Percentiles rank a stretch among this genome's conserved stretches.
phyloP scores from a whole-genome alignment of 352 stramenopile species.

The Pythium utonaiense region DNA sequence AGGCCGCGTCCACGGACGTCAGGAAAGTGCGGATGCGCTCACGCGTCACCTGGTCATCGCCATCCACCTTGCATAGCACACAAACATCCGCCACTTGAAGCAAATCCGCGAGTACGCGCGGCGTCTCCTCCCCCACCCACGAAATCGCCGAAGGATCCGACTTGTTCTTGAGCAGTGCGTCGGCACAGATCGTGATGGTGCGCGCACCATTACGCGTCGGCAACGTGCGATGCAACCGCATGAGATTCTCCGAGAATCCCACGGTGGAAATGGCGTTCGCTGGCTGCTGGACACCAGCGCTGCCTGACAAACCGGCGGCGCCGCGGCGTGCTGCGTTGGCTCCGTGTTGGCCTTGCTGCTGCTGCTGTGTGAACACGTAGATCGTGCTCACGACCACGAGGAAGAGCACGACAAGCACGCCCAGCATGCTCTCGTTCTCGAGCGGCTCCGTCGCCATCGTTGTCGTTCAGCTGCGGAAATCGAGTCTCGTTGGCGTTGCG shows the following conservation, averaged over 20 bases:
- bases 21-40: constrained; percentile 52
- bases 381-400: constrained; percentile 68
- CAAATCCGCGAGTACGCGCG: constrained; percentile 52
- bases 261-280: constrained; percentile 35
- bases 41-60: constrained; percentile 28
- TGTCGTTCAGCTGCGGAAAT: neutral
- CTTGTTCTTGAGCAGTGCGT: constrained; percentile 43
- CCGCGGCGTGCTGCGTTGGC: neutral
- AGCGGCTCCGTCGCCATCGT: constrained; percentile 38
- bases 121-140: constrained; percentile 47
- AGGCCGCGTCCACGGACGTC: constrained; percentile 25
- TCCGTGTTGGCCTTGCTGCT: constrained; percentile 27
- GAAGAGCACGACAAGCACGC: constrained; percentile 65
- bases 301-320: neutral
- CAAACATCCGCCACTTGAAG: constrained; percentile 63
- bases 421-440: constrained; percentile 67
- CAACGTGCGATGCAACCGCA: constrained; percentile 55
- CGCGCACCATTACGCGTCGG: constrained; percentile 59
- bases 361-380: constrained; percentile 71
- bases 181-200: constrained; percentile 60
- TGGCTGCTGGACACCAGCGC: constrained; percentile 10
- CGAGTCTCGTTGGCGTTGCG: neutral
- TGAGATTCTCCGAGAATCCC: constrained; percentile 42
- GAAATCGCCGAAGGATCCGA: constrained; percentile 22
- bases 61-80: constrained; percentile 46